These are phyloP conservation scores for Blastocystis sp. DNA, from an alignment of 352 stramenopile genomes.

Conservation along the genomic window DNA sequence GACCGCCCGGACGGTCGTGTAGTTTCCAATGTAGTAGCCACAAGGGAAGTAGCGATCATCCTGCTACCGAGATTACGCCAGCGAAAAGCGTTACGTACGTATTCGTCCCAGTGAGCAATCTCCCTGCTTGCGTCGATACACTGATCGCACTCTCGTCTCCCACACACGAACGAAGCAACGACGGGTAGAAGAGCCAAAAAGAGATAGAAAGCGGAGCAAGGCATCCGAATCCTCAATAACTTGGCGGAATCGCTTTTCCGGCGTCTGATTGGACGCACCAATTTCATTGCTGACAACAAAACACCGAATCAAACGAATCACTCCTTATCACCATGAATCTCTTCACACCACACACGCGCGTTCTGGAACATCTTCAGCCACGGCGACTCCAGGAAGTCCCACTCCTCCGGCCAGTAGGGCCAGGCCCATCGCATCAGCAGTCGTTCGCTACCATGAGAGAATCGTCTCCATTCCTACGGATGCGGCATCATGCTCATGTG, in stretches of 20 bases:
- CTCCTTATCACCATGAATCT: background rate
- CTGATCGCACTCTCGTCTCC: background rate
- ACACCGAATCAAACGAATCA: background rate
- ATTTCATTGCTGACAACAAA: too few relatives aligned
- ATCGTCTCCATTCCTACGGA: conserved; percentile 61
- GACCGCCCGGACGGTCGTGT: background rate
- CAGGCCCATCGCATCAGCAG: conserved; percentile 93
- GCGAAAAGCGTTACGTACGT: background rate
- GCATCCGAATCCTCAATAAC: too few relatives aligned
- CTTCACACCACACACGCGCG: conserved; percentile 84
- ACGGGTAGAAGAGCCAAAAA: too few relatives aligned
- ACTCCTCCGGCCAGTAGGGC: conserved; percentile 80
- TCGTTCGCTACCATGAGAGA: conserved; percentile 67
- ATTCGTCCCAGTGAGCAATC: conserved; percentile 1
- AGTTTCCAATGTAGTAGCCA: background rate
- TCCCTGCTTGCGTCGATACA: background rate
- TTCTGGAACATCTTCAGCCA: conserved; percentile 97
- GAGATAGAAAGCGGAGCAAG: too few relatives aligned
- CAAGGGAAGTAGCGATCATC: background rate
- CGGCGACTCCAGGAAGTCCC: conserved; percentile 73
- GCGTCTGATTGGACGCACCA: too few relatives aligned
- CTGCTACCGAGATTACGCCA: background rate
- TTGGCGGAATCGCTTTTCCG: too few relatives aligned
- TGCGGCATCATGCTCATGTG: conserved; percentile 98
- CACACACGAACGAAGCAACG: too few relatives aligned